These are phyloP conservation scores for Penicillium paxilli DNA, from an alignment of 495 filamentous ascomycete species.

Conservation along the genomic window DNA sequence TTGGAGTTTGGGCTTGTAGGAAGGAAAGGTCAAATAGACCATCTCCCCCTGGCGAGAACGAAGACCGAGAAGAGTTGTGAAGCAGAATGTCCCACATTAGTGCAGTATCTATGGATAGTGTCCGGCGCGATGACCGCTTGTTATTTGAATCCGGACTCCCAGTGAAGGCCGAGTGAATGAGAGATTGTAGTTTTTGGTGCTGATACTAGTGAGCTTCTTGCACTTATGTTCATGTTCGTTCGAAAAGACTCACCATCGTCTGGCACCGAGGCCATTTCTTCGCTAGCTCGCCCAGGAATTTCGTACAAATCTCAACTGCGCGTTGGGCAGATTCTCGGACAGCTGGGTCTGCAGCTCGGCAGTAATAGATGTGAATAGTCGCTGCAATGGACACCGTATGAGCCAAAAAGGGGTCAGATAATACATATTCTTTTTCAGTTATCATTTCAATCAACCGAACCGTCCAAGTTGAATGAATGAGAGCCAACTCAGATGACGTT, in stretches of 20 bases:
- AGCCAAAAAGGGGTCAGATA: constrained; percentile 43
- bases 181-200: constrained; percentile 35
- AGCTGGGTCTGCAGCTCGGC: constrained; percentile 38
- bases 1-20: constrained; percentile 1
- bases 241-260: constrained; percentile 24
- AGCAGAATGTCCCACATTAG: constrained; percentile 49
- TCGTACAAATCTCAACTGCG: constrained; percentile 36
- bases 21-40: constrained; percentile 32
- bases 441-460: constrained; percentile 46
- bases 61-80: constrained; percentile 23
- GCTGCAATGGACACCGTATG: constrained; percentile 40
- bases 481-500: constrained; percentile 40
- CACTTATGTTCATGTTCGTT: neutral
- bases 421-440: constrained; percentile 36
- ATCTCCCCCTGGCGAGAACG: constrained; percentile 12
- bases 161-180: constrained; percentile 37
- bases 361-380: constrained; percentile 44
- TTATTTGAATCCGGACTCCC: constrained; percentile 29
- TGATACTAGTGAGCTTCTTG: constrained; percentile 5
- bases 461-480: constrained; percentile 46
- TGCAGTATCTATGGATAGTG: constrained; percentile 38
- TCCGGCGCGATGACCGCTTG: constrained; percentile 34
- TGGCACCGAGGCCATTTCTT: constrained; percentile 33
- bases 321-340: constrained; percentile 40
- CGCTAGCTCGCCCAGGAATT: constrained; percentile 32